Evolutionary conservation across 2,329 filamentous ascomycete species (phyloP), one percentile per base, ranked within the genome.

Genomic region (Botrytis fragariae): DNA sequence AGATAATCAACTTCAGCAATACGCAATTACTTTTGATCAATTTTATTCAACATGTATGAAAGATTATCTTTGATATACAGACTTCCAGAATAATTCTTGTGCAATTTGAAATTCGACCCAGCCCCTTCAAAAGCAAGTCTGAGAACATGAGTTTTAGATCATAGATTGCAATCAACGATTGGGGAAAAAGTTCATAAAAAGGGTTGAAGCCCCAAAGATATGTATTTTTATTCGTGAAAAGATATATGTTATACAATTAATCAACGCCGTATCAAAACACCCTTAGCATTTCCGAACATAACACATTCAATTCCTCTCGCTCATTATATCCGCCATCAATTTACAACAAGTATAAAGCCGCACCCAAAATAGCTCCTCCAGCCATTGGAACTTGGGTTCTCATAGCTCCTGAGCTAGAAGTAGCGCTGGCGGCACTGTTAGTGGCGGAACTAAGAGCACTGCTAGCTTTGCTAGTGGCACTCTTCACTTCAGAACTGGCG

Each of bases 271-370:
- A 39, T 37, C 62, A 72, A 44, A n/a, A 39, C 29, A 29, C 39
- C 32, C 25, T 67, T 25, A 44, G 57, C 16, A 39, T 25, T n/a
- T 59, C 61, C 35, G 37, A 54, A 68, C 45, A 35, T 68, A 37
- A 45, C 7, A 25, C 42, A 35, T 71, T 35, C 22, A 63, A 48
- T 6, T 32, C 16, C 39, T 60, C 22, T 18, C 45, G 48, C 25
- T 48, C 22, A 45, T 54, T 25, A 60, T 69, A 69, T 72, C 63
- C 32, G 10, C n/a, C 62, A 62, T 59, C 51, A 51, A 32, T 22
- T 32, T 72, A 72, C 71, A 72, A 69, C 54, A 72, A 72, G 57
- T 48, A 72, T 25, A 72, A 48, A 67, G 61, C 71, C 18, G 71
- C 71, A 61, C 71, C 71, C 32, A 72, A 57, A 48, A 69, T 35